Conservation (phyloP, 1,139 yeast genomes). For the Candida gigantensis region DNA sequence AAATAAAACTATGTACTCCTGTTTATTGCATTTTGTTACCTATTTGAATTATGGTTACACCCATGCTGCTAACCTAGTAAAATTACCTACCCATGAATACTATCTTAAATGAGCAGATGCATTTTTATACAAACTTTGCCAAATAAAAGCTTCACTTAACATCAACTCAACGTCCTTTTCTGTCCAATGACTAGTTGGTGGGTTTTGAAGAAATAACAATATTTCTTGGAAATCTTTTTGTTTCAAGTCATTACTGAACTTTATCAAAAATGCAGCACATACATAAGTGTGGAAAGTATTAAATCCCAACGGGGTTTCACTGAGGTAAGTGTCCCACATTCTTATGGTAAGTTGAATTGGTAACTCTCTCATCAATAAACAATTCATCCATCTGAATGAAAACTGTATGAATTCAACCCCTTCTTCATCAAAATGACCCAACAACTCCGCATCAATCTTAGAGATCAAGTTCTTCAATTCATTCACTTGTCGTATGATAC, state of each 20-base stretch:
- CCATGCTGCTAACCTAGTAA: too few relatives aligned
- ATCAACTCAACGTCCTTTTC: conserved; percentile 89
- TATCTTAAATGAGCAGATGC: conserved; percentile 76
- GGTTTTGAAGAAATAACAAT: conserved; percentile 81
- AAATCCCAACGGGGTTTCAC: conserved; percentile 87
- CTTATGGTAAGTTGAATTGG: conserved; percentile 76
- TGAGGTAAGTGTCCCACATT: conserved; percentile 97
- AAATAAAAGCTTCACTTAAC: conserved; percentile 92
- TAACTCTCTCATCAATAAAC: conserved; percentile 91
- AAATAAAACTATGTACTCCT: too few relatives aligned
- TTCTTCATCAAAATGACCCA: conserved; percentile 73
- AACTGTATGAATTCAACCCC: conserved; percentile 92
- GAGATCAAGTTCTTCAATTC: conserved; percentile 76
- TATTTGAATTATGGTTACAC: too few relatives aligned
- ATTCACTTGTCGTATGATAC: conserved; percentile 85
- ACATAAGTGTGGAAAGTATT: conserved; percentile 94
- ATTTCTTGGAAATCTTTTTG: conserved; percentile 95
- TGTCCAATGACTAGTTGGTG: conserved; percentile 84
- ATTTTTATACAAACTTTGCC: conserved; percentile 91
- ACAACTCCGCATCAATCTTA: conserved; percentile 74
- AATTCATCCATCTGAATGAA: conserved; percentile 98
- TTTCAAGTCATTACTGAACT: conserved; percentile 76
- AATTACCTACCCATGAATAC: neutral
- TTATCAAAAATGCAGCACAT: conserved; percentile 94
- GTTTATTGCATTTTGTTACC: too few relatives aligned